Evolutionary conservation across 2,329 filamentous ascomycete genomes (phyloP).

Genomic region (Fonsecaea multimorphosa): DNA sequence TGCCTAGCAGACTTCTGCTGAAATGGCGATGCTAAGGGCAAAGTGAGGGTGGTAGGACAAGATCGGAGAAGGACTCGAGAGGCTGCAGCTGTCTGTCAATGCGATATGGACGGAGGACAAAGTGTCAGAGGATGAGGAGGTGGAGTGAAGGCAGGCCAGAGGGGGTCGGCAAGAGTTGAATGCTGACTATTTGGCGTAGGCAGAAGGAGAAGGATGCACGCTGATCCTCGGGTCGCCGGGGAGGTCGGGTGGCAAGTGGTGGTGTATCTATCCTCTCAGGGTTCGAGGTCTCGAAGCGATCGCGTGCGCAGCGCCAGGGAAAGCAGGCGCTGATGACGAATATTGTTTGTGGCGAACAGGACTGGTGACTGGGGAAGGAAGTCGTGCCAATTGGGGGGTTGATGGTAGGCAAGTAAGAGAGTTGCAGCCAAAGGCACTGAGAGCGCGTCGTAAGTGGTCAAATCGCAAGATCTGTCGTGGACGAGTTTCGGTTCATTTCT

Average conservation of each 20-base stretch:
- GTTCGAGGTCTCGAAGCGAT: slow-evolving; percentile 6
- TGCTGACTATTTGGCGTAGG: slow-evolving; percentile 7
- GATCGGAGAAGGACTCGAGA: slow-evolving; percentile 1
- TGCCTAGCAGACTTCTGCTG: not conserved
- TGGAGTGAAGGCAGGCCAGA: not conserved
- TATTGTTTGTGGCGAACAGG: slow-evolving; percentile 26
- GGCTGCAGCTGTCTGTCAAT: slow-evolving; percentile 11
- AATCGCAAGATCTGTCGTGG: slow-evolving; percentile 16
- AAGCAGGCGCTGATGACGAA: slow-evolving; percentile 19
- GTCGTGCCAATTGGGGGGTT: slow-evolving; percentile 9
- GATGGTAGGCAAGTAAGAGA: slow-evolving; percentile 11
- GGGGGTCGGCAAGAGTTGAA: slow-evolving; percentile 7
- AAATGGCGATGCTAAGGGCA: not conserved
- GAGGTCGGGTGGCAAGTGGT: slow-evolving; percentile 17
- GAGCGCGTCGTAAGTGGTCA: slow-evolving; percentile 15
- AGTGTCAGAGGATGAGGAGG: slow-evolving; percentile 2
- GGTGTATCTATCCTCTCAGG: slow-evolving; percentile 15
- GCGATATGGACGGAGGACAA: slow-evolving; percentile 22
- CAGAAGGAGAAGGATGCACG: not conserved
- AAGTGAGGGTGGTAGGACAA: not conserved
- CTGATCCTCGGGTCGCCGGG: slow-evolving; percentile 19
- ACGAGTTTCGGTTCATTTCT: slow-evolving; percentile 20
- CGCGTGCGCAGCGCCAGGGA: slow-evolving; percentile 13
- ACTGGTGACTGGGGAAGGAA: slow-evolving; percentile 6
- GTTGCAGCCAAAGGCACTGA: slow-evolving; percentile 1